Base-by-base conservation (phyloP, 2,329 filamentous ascomycete genomes). In the Phialophora tarda region DNA sequence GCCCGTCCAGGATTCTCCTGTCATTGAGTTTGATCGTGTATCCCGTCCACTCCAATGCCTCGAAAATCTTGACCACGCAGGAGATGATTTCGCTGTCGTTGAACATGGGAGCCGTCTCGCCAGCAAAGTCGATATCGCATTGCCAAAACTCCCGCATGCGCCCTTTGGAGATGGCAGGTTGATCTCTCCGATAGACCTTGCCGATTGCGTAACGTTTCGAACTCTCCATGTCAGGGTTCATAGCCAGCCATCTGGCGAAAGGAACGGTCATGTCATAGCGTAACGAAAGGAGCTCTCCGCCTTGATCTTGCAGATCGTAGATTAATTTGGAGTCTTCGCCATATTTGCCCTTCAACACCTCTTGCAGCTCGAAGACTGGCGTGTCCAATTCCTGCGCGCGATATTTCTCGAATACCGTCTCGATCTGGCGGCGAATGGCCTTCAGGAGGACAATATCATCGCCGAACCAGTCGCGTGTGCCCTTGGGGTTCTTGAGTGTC, bases 121-220 rank as follows among this genome's bases (percentile, higher is more conserved):
- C 93, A 12, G 93, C 93, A 80, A 97, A 94, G 77, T 97, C 93
- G 76, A 97, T 96, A 80, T 98, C 94, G 82, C 93, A 97, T 80
- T 97, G 93, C 82, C 96, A 97, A 80, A 97, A 97, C 80, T 97
- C 94, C 75, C 94, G 87, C 90, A 97, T 95, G 62, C 93, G 88
- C 59, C 93, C 94, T 78, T 96, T 95, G 69, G 90, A 91, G 81
- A 97, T 92, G 68, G 92, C 91, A 26, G 91, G 91, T 78, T 93
- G 90, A 77, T 93, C 91, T 77, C 90, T 82, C 69, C 91, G 85
- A 81, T 93, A 93, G 59, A 97, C 93, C 82, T 97, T 97, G 73
- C 92, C 93, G 73, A 98, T 93, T 81, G 97, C 93, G 79, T 96
- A 97, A 75, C 94, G 87, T 83, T 96, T 97, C 81, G 97, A 94